These are phyloP conservation scores for Nakazawaea holstii DNA, from an alignment of 805 yeast species.

Conservation along the genomic window DNA sequence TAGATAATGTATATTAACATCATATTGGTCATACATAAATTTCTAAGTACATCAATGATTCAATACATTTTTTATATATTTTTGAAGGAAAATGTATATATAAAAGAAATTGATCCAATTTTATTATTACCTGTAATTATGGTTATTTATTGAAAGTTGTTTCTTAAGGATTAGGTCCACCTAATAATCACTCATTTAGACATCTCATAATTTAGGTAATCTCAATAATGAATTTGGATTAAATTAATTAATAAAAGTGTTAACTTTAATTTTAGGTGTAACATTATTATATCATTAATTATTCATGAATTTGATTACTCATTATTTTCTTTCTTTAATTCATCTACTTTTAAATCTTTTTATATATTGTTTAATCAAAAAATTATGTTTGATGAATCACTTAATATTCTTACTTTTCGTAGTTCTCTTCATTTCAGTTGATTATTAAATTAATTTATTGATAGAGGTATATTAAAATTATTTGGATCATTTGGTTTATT, in stretches of 20 bases:
- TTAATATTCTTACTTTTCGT: conserved; percentile 20
- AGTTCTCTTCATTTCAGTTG: conserved; percentile 15
- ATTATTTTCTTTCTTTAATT: conserved; percentile 13
- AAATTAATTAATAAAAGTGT: conserved; percentile 15
- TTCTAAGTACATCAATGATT: no score
- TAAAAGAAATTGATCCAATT: conserved; percentile 15
- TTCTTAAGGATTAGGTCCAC: conserved; percentile 18
- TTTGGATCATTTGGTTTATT: conserved; percentile 18
- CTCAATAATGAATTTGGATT: conserved; percentile 18
- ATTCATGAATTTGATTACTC: conserved; percentile 17
- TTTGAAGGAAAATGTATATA: no score
- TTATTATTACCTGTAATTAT: conserved; percentile 18
- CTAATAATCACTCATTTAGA: conserved; percentile 16
- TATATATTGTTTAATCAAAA: conserved; percentile 18
- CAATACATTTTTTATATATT: no score
- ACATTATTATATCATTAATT: conserved; percentile 12
- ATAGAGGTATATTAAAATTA: conserved; percentile 19
- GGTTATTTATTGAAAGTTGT: conserved; percentile 20
- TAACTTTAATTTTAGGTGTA: conserved; percentile 11
- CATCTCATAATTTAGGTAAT: conserved; percentile 16
- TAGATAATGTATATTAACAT: no score
- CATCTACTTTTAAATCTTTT: conserved; percentile 10
- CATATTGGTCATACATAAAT: no score
- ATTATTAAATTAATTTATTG: conserved; percentile 17
- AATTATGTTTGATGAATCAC: conserved; percentile 19